Base-by-base conservation (phyloP, 2,329 filamentous ascomycete genomes). In the Xylariaceae sp. region DNA sequence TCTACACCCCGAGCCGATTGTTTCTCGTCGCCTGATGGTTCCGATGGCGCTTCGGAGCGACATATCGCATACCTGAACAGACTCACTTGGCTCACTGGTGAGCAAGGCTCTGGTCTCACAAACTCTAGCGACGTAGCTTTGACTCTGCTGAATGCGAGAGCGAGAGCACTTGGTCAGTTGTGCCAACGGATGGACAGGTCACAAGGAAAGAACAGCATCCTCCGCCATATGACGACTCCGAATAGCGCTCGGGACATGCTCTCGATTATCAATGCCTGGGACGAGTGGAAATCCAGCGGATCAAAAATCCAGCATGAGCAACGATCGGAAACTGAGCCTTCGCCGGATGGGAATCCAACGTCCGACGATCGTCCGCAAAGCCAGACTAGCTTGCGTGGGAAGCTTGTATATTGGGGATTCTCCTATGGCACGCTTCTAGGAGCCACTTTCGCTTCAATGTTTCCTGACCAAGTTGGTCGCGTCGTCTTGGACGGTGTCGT, bases 391-490 rank as follows among this genome's bases (percentile, higher is more conserved):
- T 63, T 67, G 34, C 57, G 57, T 34, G 66, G 67, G n/a, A 68
- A 68, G 51, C 67, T 69, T 27, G 65, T 69, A 7, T 74, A 73
- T 55, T 71, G 70, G 68, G 73, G 73, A 0, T 70, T 73, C 55
- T 73, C 70, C 12, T 75, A 75, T 52, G 72, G 73, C 26, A 71
- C 69, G 3, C 50, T 72, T 8, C 60, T 75, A 7, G 73, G 73
- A 2, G 66, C 65, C 5, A 73, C 70, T 2, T 73, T 73, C 49
- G 71, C 72, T 5, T 67, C 70, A 12, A 73, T 75, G 68, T 74
- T 72, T 50, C 73, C 73, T 7, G 70, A 74, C 49, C 73, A 67
- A 39, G 68, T 77, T 58, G 65, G 72, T 58, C 67, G 73, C 56
- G 59, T 78, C 50, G 70, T 81, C 27, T 53, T 71, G 1, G 68